Percentiles rank a stretch among this genome's conserved stretches.
phyloP scores from a whole-genome alignment of 805 yeast genomes.

The Ogataea trehalophila region DNA sequence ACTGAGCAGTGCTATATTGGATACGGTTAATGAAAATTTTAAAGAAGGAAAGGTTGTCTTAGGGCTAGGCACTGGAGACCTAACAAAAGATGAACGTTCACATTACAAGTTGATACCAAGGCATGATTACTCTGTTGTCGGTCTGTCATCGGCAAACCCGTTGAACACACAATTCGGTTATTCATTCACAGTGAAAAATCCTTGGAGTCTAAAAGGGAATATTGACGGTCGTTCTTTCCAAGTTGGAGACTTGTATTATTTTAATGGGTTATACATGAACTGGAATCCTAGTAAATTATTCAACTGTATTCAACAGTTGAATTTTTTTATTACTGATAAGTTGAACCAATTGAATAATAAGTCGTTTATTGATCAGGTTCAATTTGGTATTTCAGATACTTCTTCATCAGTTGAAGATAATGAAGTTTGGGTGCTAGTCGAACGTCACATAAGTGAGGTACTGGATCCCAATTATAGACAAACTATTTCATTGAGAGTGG shows the following conservation, averaged over 20 bases:
- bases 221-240: slow-evolving; percentile 18
- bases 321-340: slow-evolving; percentile 26
- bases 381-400: slow-evolving; percentile 36
- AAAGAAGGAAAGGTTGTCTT: slow-evolving; percentile 37
- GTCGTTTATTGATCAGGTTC: slow-evolving; percentile 20
- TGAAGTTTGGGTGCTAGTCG: slow-evolving; percentile 45
- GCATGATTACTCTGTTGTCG: slow-evolving; percentile 68
- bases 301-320: slow-evolving; percentile 11
- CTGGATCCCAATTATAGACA: slow-evolving; percentile 5
- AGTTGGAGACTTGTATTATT: slow-evolving; percentile 33
- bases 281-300: slow-evolving; percentile 45
- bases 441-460: slow-evolving; percentile 36
- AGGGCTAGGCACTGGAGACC: slow-evolving; percentile 65
- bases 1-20: slow-evolving; percentile 29
- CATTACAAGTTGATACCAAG: slow-evolving; percentile 40
- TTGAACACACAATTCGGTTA: slow-evolving; percentile 11
- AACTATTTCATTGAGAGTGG: slow-evolving; percentile 6
- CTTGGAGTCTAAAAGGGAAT: slow-evolving; percentile 31
- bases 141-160: slow-evolving; percentile 17
- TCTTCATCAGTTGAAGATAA: slow-evolving; percentile 14
- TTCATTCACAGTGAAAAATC: slow-evolving; percentile 38
- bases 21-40: slow-evolving; percentile 28
- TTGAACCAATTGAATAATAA: slow-evolving; percentile 25
- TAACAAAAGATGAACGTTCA: slow-evolving; percentile 31
- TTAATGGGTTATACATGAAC: slow-evolving; percentile 54